Base-by-base conservation (phyloP, 345 rosid species). In the Gossypium ekmanianum region DNA sequence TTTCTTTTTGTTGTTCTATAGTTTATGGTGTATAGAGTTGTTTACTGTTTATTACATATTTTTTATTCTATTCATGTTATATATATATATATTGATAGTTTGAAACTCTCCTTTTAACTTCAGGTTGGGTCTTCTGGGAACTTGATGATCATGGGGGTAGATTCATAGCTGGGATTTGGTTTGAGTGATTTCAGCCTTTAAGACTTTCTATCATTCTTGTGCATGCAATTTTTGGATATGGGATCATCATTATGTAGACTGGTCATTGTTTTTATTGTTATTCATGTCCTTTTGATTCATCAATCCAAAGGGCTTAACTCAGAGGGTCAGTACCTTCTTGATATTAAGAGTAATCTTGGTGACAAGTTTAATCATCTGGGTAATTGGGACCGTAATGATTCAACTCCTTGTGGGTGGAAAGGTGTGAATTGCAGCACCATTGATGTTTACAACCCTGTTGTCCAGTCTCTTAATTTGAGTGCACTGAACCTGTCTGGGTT, bases 351-450 rank as follows among this genome's bases (percentile, higher is more conserved):
- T 74, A 76, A 76, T 54, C 70, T 94, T 54, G 79, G 81, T 72
- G 97, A 87, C 83, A 68, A 76, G 2, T 65, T 74, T 76, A 75
- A 84, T 39, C 68, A 76, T 81, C 72, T 94, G 70, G 75, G 63
- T 62, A 82, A 82, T 75, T 94, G 98, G 98, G 80, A 89, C 59
- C 80, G 86, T 27, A 80, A 75, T 80, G 92, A 88, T 87, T 68
- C 90, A 71, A 86, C 81, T 24, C 97, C 98, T 66, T 94, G 98
- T 85, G 77, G 82, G 67, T 94, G 98, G 98, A 76, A 12, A 1
- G 97, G 97, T 52, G 97, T 94, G 75, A 82, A 75, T 14, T 94
- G 98, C 81, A 80, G 83, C 61, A 48, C 29, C 8, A 74, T 75
- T 79, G 75, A 77, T 45, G 77, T 69, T 79, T 77, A 62, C 58